phyloP scores from a whole-genome alignment of 1,139 yeast genomes.

The Pichia sp. region DNA sequence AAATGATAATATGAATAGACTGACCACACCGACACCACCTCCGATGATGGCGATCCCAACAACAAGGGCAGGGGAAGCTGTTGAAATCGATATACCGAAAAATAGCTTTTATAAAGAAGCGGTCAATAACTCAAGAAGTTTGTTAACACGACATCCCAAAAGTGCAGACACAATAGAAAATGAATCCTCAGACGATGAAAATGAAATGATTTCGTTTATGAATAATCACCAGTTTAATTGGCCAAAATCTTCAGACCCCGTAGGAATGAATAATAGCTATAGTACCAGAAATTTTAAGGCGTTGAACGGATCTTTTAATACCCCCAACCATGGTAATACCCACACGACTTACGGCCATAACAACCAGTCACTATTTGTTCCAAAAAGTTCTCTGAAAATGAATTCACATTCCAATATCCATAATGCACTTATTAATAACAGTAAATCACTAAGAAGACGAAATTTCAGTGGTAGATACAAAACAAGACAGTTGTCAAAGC shows the following conservation, averaged over 20 bases:
- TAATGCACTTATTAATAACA: conserved; percentile 3
- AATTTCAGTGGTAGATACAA: conserved; percentile 9
- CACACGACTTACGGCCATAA: too few species aligned
- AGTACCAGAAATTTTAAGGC: too few species aligned
- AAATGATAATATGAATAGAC: not conserved
- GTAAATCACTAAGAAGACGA: conserved; percentile 8
- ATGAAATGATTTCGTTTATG: conserved; percentile 28
- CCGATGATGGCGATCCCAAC: conserved; percentile 82
- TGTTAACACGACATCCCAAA: too few species aligned
- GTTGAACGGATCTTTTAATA: too few species aligned
- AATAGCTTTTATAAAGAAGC: not conserved
- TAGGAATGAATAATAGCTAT: too few species aligned
- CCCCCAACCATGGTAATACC: too few species aligned
- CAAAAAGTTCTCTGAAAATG: too few species aligned
- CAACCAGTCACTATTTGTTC: too few species aligned
- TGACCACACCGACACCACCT: conserved; percentile 33
- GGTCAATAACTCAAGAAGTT: too few species aligned
- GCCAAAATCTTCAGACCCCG: conserved; percentile 10
- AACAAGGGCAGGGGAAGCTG: conserved; percentile 68
- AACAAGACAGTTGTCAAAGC: conserved; percentile 4
- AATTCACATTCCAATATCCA: conserved; percentile 1
- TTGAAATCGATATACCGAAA: conserved; percentile 51
- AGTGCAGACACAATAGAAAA: too few species aligned
- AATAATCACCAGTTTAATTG: conserved; percentile 21
- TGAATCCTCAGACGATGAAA: conserved; percentile 8